Evolutionary conservation across 306 rosid genomes (phyloP), one percentile per base, ranked within the genome.

Genomic region (Urtica urens): DNA sequence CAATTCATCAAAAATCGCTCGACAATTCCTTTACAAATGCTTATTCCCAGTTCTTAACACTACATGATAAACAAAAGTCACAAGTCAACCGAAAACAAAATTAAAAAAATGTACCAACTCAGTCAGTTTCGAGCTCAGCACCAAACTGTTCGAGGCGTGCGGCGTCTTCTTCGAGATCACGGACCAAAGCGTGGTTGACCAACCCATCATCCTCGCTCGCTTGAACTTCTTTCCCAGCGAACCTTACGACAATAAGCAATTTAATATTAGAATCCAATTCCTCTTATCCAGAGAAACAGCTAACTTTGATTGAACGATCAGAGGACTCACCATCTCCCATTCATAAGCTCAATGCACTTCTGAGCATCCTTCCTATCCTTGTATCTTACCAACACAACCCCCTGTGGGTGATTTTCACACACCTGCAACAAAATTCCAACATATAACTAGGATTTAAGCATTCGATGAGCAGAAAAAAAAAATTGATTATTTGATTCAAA

Each of bases 371-470:
- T 82, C 76, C 86, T 67, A 61, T 92, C 99, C 72, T 85, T 82
- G 71, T 77, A 92, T 63, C 63, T 85, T 41, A 85, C 84, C 76
- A 92, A 66, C 66, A 92, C 93, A 64, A 82, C 96, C 49, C 99
- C 99, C 59, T 77, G 93, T n/a, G 94, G 99, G 74, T 85, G 95
- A 74, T 85, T 85, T 72, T 75, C 96, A 44, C 96, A 92, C 44
- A 92, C 82, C 99, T 92, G 58, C 34, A 72, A 29, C 40, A 14
- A 35, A 35, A 35, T n/a, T n/a, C n/a, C n/a, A n/a, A n/a, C n/a
- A n/a, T n/a, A n/a, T n/a, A n/a, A n/a, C n/a, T n/a, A n/a, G n/a
- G n/a, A n/a, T n/a, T n/a, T n/a, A n/a, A n/a, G n/a, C n/a, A n/a
- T n/a, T n/a, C n/a, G n/a, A n/a, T n/a, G n/a, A n/a, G n/a, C n/a